phyloP scores from a whole-genome alignment of 1,139 yeast genomes.

The Candida sp. region DNA sequence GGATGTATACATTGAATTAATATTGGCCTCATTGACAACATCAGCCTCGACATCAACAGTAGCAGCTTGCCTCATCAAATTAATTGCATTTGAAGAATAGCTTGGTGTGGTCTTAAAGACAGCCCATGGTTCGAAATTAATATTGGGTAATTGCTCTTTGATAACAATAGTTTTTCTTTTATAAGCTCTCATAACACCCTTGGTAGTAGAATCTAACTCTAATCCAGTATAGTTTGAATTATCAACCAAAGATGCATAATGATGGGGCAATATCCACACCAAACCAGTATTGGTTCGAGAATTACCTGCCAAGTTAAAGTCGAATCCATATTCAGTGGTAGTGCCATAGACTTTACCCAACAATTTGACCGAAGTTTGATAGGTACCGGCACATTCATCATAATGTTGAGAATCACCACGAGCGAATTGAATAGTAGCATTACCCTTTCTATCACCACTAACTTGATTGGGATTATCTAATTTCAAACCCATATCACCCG shows the following conservation, averaged over 20 bases:
- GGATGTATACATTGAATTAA: slow-evolving; percentile 72
- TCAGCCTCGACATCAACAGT: slow-evolving; percentile 50
- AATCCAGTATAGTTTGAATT: slow-evolving; percentile 29
- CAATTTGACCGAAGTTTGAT: slow-evolving; percentile 20
- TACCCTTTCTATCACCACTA: slow-evolving; percentile 33
- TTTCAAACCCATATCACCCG: slow-evolving; percentile 35
- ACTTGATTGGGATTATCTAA: slow-evolving; percentile 53
- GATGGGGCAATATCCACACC: slow-evolving; percentile 68
- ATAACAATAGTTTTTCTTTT: slow-evolving; percentile 47
- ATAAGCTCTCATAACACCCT: slow-evolving; percentile 64
- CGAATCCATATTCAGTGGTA: slow-evolving; percentile 26
- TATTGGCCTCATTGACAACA: slow-evolving; percentile 54
- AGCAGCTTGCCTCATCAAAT: slow-evolving; percentile 47
- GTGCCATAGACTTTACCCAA: slow-evolving; percentile 22
- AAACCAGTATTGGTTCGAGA: slow-evolving; percentile 29
- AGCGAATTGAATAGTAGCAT: slow-evolving; percentile 41
- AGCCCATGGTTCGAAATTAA: slow-evolving; percentile 62
- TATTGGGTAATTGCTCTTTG: slow-evolving; percentile 49
- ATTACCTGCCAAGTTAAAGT: slow-evolving; percentile 24
- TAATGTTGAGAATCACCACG: slow-evolving; percentile 41
- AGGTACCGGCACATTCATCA: slow-evolving; percentile 50
- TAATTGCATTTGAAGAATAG: slow-evolving; percentile 36
- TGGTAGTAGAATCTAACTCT: slow-evolving; percentile 60
- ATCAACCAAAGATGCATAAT: slow-evolving; percentile 42
- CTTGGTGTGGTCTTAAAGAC: slow-evolving; percentile 27